Percentiles rank a stretch among this genome's conserved stretches.
phyloP scores from a whole-genome alignment of 768 basidiomycete genomes.

The Suillus luteus region DNA sequence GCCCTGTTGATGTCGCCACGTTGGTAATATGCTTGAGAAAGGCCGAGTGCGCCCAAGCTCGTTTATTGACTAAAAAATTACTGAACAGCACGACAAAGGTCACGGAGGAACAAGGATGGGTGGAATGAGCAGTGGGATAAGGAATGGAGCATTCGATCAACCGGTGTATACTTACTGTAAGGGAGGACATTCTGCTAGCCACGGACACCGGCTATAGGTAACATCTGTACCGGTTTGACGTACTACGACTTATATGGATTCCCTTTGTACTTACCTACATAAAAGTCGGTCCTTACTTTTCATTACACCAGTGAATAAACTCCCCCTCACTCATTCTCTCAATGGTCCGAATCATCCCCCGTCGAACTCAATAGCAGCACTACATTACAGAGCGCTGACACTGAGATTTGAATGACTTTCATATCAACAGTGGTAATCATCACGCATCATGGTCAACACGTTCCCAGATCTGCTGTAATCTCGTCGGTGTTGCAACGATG shows the following conservation, averaged over 20 bases:
- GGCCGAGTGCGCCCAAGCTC: background rate
- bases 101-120: background rate
- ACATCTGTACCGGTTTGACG: too few species aligned
- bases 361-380: too few species aligned
- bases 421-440: background rate
- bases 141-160: background rate
- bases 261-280: too few species aligned
- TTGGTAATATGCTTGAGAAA: background rate
- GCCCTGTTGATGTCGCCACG: background rate
- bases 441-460: background rate
- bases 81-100: background rate
- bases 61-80: background rate
- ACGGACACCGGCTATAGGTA: too few species aligned
- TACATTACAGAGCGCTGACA: background rate
- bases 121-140: background rate
- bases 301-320: too few species aligned
- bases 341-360: too few species aligned
- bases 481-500: background rate
- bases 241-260: too few species aligned
- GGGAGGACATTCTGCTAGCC: too few species aligned
- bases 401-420: background rate
- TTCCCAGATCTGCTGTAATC: background rate
- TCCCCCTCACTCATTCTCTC: too few species aligned
- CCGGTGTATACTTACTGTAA: background rate
- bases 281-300: too few species aligned